Evolutionary conservation across 1,284 basidiomycete species (phyloP).

Genomic region (Heterobasidion irregulare): DNA sequence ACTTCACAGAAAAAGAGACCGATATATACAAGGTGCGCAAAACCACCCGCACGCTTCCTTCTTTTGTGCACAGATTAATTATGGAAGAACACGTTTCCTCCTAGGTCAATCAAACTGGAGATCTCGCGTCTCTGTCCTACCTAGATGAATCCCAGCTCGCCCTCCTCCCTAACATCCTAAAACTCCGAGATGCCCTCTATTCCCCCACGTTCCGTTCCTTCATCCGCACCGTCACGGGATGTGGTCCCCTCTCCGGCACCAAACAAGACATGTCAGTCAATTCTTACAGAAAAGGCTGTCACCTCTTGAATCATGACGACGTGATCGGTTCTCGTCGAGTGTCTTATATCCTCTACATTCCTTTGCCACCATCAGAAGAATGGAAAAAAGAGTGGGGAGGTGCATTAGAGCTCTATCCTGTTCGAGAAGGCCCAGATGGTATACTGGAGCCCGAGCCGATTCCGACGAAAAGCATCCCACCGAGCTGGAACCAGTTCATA

Average conservation of each 20-base stretch:
- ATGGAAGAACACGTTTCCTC: neutral
- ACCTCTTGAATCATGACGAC: conserved; percentile 96
- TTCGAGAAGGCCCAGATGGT: conserved; percentile 36
- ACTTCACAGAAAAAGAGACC: conserved; percentile 95
- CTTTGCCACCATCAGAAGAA: conserved; percentile 64
- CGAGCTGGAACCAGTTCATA: conserved; percentile 95
- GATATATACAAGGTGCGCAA: conserved; percentile 90
- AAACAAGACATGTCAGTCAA: conserved; percentile 98
- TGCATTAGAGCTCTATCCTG: conserved; percentile 91
- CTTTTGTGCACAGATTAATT: neutral
- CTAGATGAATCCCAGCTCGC: conserved; percentile 72
- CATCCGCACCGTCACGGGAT: conserved; percentile 85
- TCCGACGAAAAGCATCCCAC: conserved; percentile 60
- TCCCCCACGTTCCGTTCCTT: conserved; percentile 80
- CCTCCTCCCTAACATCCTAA: conserved; percentile 71
- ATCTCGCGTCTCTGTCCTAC: conserved; percentile 88
- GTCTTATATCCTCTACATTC: conserved; percentile 97
- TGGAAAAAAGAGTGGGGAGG: conserved; percentile 88
- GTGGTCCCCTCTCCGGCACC: conserved; percentile 84
- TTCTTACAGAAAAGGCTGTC: conserved; percentile 86
- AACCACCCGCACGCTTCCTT: neutral
- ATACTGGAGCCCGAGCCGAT: conserved; percentile 53
- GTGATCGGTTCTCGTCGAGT: conserved; percentile 94
- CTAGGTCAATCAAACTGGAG: conserved; percentile 95
- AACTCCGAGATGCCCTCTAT: conserved; percentile 90